Percentiles rank a stretch among this genome's conserved stretches.
Conservation (phyloP, 2,329 filamentous ascomycete genomes). For the Elsinoe arachidis region DNA sequence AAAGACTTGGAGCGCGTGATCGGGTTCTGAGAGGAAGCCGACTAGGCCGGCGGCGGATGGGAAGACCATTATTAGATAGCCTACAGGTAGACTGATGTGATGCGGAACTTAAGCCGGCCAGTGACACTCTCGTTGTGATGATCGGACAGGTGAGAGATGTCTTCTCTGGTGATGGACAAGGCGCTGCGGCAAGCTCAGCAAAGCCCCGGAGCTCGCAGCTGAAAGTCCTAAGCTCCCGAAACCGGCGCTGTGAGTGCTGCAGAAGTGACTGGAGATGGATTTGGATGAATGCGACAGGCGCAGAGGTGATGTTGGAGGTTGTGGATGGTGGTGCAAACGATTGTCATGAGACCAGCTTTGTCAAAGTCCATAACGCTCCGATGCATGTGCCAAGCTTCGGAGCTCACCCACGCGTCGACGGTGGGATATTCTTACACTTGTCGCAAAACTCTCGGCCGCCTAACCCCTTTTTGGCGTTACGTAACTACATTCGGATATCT, state of each 20-base stretch:
- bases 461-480: no score
- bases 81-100: neutral
- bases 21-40: slow-evolving; percentile 90
- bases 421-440: no score
- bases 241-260: neutral
- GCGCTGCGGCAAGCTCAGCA: slow-evolving; percentile 5
- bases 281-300: neutral
- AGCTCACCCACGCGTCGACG: neutral
- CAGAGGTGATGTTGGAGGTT: neutral
- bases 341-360: slow-evolving; percentile 11
- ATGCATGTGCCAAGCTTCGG: slow-evolving; percentile 5
- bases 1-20: slow-evolving; percentile 88
- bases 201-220: neutral
- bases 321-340: neutral
- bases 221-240: neutral
- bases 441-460: no score
- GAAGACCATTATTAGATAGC: slow-evolving; percentile 70
- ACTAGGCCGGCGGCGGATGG: slow-evolving; percentile 91
- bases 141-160: neutral
- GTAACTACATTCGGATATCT: no score
- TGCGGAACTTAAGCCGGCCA: neutral
- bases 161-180: neutral
- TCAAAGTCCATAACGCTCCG: slow-evolving; percentile 4
- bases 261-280: neutral
- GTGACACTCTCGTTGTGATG: neutral